A percentile compares a stretch with the other conserved stretches of the same genome.
Evolutionary conservation across 768 basidiomycete genomes (phyloP).

Genomic region (Coprinellus micaceus): DNA sequence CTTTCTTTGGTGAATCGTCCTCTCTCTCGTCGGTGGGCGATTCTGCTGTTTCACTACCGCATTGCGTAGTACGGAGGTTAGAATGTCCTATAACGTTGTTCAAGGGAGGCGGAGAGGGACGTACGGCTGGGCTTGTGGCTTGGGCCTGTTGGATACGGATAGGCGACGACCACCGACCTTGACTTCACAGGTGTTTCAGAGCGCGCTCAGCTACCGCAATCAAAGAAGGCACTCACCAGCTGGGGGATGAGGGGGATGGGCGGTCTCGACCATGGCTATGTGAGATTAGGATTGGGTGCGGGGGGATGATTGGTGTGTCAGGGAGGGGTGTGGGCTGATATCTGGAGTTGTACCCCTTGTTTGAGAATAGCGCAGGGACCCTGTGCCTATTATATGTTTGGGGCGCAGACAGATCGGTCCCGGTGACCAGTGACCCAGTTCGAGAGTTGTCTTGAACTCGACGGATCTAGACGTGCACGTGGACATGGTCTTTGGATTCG

Average conservation of each 20-base stretch:
- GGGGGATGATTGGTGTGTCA: neutral
- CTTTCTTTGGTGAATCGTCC: conserved; percentile 45
- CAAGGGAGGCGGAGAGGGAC: no score
- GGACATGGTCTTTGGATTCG: neutral
- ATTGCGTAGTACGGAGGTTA: neutral
- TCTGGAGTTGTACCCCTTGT: no score
- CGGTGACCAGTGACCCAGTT: neutral
- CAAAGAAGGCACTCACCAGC: conserved; percentile 43
- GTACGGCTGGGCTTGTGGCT: neutral
- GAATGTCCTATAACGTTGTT: no score
- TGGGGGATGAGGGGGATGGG: conserved; percentile 37
- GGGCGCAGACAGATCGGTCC: neutral
- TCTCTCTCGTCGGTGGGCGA: conserved; percentile 13
- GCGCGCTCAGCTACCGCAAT: no score
- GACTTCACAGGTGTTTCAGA: no score
- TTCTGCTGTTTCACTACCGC: conserved; percentile 13
- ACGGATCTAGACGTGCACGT: conserved; percentile 1
- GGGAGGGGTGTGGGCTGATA: neutral
- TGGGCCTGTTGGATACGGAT: conserved; percentile 11
- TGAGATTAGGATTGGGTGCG: neutral
- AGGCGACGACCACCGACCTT: conserved; percentile 27
- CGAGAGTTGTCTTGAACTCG: no score
- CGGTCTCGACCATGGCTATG: conserved; percentile 17
- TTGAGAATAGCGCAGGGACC: neutral
- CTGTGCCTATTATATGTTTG: neutral